These are phyloP conservation scores for Celoporthe dispersa DNA, from an alignment of 2,329 filamentous ascomycete genomes.

Conservation along the genomic window DNA sequence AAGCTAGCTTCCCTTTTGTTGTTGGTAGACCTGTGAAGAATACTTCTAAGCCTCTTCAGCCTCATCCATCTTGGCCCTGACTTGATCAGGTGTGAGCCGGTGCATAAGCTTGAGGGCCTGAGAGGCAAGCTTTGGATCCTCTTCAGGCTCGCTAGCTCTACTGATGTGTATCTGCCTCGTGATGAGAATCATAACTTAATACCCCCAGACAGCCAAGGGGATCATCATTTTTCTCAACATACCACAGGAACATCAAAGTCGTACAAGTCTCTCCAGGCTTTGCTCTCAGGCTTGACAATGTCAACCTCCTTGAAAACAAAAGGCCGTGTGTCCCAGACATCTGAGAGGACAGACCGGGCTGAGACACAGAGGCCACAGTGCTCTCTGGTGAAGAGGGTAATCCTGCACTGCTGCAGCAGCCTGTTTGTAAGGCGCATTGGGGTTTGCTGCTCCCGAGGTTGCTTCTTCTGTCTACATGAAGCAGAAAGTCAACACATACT, in stretches of 20 bases:
- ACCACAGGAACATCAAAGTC: conserved; percentile 85
- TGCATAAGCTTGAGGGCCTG: conserved; percentile 78
- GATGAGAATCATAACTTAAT: background rate
- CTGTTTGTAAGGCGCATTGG: conserved; percentile 56
- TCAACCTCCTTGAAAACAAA: conserved; percentile 73
- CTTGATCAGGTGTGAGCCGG: conserved; percentile 69
- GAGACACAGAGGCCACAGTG: conserved; percentile 73
- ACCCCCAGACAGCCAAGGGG: too few species aligned
- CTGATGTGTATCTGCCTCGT: conserved; percentile 63
- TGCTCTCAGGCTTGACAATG: conserved; percentile 65
- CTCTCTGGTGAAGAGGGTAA: conserved; percentile 76
- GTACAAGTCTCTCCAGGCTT: conserved; percentile 73
- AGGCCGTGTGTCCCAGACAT: conserved; percentile 68
- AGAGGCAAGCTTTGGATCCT: conserved; percentile 57
- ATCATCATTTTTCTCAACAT: conserved; percentile 36
- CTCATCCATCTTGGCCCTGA: conserved; percentile 70
- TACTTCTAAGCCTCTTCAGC: conserved; percentile 44
- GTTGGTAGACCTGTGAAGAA: background rate
- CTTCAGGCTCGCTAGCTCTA: conserved; percentile 55
- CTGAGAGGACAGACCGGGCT: conserved; percentile 69
- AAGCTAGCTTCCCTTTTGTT: background rate
- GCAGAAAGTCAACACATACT: background rate
- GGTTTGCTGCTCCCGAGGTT: conserved; percentile 14
- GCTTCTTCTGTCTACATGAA: background rate
- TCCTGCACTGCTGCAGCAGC: conserved; percentile 60